Evolutionary conservation across 73 alveolate genomes (phyloP), one percentile per base, ranked within the genome.

Genomic region (Chromera velia): DNA sequence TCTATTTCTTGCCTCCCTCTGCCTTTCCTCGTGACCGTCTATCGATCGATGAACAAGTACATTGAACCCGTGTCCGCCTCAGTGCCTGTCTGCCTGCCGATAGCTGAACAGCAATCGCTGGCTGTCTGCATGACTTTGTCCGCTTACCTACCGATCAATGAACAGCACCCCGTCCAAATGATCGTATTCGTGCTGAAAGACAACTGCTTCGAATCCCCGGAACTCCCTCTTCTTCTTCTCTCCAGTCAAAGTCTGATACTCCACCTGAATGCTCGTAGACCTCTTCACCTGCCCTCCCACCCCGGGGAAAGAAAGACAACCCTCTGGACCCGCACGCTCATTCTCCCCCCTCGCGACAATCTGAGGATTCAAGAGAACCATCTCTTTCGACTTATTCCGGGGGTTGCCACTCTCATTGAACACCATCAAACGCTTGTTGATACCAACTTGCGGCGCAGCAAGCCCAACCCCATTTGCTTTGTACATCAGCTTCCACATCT

Each of bases 361-460:
- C 13, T 40, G 55, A 7, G 55, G 55, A 40, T 40, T 40, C 22
- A 40, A 13, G 55, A 40, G 55, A 7, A 40, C 13, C 55, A 40
- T 40, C 13, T 40, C 55, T 4, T 13, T 40, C 22, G 4, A 4
- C 13, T 40, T 72, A 0, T 40, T 28, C 62, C 31, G 70, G 10
- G 1, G 26, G 32, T 19, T 67, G 32, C 77, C 67, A 24, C n/a
- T 70, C 49, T 65, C 22, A 62, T 76, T 76, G 72, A 62, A 76
- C 27, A 76, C 84, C 84, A 76, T 65, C 70, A 76, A 71, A 40
- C 84, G 84, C 30, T 62, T 32, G 30, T 76, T 76, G 32, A 76
- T 68, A 31, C 84, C 84, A 45, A 72, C 68, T 32, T 76, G 84
- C 1, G 84, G 84, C 32, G 84, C 84, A 0, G 84, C 84, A 26